A percentile compares a stretch with the other conserved stretches of the same genome.
These are phyloP conservation scores for Serendipita sp. DNA, from an alignment of 768 basidiomycete genomes.

Conservation along the genomic window DNA sequence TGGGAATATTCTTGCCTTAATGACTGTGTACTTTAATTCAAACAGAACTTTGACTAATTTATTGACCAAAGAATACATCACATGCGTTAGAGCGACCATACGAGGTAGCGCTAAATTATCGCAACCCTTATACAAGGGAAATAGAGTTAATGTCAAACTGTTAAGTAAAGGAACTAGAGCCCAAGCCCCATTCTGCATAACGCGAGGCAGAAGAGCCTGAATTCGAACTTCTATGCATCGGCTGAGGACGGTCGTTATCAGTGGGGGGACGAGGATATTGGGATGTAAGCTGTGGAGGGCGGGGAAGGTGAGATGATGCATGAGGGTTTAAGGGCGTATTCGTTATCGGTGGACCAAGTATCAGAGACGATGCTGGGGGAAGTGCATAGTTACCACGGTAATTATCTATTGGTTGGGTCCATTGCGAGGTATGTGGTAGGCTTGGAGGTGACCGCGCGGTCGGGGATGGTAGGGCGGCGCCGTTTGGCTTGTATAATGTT, in stretches of 20 bases:
- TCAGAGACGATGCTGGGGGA: neutral
- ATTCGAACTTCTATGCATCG: neutral
- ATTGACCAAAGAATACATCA: no score
- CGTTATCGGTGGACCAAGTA: neutral
- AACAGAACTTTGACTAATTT: neutral
- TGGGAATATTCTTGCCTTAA: neutral
- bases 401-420: no score
- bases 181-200: neutral
- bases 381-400: neutral
- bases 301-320: neutral
- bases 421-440: neutral
- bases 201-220: neutral
- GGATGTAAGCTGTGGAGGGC: neutral
- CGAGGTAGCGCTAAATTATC: neutral
- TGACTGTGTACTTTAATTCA: neutral
- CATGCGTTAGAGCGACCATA: neutral
- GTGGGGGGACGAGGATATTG: neutral
- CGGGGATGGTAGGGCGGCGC: neutral
- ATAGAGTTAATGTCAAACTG: neutral
- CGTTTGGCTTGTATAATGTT: neutral
- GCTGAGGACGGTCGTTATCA: neutral
- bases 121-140: neutral
- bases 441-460: neutral
- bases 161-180: neutral
- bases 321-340: neutral